These are phyloP conservation scores for Candida endomychidarum DNA, from an alignment of 805 yeast genomes.

Conservation along the genomic window DNA sequence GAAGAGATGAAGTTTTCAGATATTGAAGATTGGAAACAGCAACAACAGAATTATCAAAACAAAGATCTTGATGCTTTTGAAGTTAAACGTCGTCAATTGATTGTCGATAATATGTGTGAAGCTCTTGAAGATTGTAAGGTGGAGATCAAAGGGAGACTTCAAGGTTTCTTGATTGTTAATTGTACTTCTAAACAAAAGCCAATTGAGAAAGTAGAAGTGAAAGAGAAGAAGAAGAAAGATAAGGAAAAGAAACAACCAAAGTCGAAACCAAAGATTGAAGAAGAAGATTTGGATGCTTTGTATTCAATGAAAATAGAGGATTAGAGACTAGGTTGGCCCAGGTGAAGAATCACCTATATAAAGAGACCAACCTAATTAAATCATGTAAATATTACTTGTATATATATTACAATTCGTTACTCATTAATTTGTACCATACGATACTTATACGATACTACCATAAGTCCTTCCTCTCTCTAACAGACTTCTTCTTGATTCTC, in stretches of 20 bases:
- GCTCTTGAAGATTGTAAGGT: conserved; percentile 33
- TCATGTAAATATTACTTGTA: conserved; percentile 11
- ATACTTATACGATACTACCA: conserved; percentile 28
- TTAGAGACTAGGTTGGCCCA: too few species aligned
- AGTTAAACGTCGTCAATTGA: conserved; percentile 28
- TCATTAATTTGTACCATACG: conserved; percentile 1
- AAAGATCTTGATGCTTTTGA: conserved; percentile 16
- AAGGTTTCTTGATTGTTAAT: conserved; percentile 24
- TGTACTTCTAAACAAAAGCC: conserved; percentile 18
- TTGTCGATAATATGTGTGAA: conserved; percentile 24
- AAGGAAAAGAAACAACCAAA: conserved; percentile 17
- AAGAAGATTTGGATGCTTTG: conserved; percentile 39
- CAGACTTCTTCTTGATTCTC: conserved; percentile 19
- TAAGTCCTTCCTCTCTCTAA: conserved; percentile 16
- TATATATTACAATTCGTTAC: conserved; percentile 5
- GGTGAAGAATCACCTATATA: too few species aligned
- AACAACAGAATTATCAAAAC: neutral
- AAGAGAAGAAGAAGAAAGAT: conserved; percentile 14
- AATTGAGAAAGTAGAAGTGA: conserved; percentile 5
- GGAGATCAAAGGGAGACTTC: conserved; percentile 28
- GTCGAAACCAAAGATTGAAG: conserved; percentile 16
- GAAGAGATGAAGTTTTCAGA: neutral
- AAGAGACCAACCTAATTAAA: too few species aligned
- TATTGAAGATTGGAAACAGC: conserved; percentile 10
- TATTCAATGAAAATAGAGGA: conserved; percentile 42